A percentile compares a stretch with the other conserved stretches of the same genome.
These are phyloP conservation scores for Aulographum hederae DNA, from an alignment of 2,329 filamentous ascomycete species.

Conservation along the genomic window DNA sequence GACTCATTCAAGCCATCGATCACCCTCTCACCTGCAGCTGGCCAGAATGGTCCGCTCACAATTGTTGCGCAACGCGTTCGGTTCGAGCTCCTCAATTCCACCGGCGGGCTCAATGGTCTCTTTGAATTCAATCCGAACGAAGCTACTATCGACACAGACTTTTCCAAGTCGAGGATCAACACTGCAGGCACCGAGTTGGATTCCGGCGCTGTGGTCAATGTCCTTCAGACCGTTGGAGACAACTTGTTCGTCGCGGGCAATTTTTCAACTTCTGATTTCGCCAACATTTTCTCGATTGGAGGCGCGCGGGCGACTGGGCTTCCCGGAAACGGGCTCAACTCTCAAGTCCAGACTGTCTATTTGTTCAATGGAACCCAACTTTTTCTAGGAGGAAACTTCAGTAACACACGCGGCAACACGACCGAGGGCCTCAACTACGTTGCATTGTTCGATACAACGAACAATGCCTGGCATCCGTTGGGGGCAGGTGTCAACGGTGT, in stretches of 20 bases:
- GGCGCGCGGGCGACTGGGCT: conserved; percentile 43
- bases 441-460: conserved; percentile 53
- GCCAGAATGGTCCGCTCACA: conserved; percentile 47
- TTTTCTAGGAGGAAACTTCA: conserved; percentile 76
- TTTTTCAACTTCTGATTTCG: conserved; percentile 47
- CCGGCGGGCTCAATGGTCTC: conserved; percentile 69
- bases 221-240: conserved; percentile 46
- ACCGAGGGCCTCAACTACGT: conserved; percentile 50
- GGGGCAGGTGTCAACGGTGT: conserved; percentile 73
- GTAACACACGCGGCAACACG: conserved; percentile 44
- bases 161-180: conserved; percentile 58
- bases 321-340: conserved; percentile 59
- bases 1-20: conserved; percentile 61
- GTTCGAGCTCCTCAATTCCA: conserved; percentile 57
- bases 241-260: conserved; percentile 66
- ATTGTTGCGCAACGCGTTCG: conserved; percentile 81
- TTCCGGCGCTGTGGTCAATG: conserved; percentile 46
- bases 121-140: conserved; percentile 68
- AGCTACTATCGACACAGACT: conserved; percentile 40
- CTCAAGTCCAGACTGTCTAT: conserved; percentile 54
- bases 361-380: conserved; percentile 45
- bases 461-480: conserved; percentile 56
- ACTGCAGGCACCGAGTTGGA: conserved; percentile 54
- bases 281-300: conserved; percentile 62
- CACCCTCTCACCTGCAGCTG: conserved; percentile 51